Percentiles rank a stretch among this genome's conserved stretches.
Evolutionary conservation across 2,329 filamentous ascomycete genomes (phyloP).

Genomic region (Bipolaris cookei): DNA sequence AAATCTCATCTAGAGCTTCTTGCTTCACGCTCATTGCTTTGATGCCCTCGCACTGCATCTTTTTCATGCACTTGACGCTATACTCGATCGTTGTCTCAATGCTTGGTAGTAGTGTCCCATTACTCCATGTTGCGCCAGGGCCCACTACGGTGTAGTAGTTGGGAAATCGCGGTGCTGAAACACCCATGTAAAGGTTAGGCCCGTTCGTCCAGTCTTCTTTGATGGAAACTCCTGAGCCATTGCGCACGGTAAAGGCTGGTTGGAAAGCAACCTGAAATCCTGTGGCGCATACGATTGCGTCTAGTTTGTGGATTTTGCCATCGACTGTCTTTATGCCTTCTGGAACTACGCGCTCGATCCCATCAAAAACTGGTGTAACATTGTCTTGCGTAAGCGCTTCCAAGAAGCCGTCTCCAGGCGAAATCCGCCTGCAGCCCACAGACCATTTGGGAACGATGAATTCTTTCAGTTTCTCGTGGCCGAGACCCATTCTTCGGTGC

Average conservation of each 20-base stretch:
- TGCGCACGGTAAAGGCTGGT: constrained; percentile 55
- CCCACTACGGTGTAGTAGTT: constrained; percentile 56
- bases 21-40: constrained; percentile 42
- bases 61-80: constrained; percentile 43
- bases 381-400: constrained; percentile 42
- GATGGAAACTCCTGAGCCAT: constrained; percentile 44
- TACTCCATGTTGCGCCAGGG: constrained; percentile 53
- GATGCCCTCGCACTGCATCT: constrained; percentile 43
- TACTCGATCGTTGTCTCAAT: constrained; percentile 53
- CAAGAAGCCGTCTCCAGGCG: constrained; percentile 43
- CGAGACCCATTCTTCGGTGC: constrained; percentile 48
- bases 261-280: constrained; percentile 48
- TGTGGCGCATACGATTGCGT: constrained; percentile 43
- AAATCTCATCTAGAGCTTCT: constrained; percentile 39
- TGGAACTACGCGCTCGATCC: constrained; percentile 44
- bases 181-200: constrained; percentile 52
- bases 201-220: constrained; percentile 50
- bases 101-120: constrained; percentile 53
- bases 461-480: constrained; percentile 52
- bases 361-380: constrained; percentile 35
- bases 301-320: constrained; percentile 41
- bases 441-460: constrained; percentile 58
- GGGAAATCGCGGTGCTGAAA: constrained; percentile 52
- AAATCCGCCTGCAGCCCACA: constrained; percentile 49
- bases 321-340: constrained; percentile 43